Percentiles rank a stretch among this genome's conserved stretches.
Evolutionary conservation across 371 early-diverging fungal genomes (phyloP).

Genomic region (Syncephalis fuscata): DNA sequence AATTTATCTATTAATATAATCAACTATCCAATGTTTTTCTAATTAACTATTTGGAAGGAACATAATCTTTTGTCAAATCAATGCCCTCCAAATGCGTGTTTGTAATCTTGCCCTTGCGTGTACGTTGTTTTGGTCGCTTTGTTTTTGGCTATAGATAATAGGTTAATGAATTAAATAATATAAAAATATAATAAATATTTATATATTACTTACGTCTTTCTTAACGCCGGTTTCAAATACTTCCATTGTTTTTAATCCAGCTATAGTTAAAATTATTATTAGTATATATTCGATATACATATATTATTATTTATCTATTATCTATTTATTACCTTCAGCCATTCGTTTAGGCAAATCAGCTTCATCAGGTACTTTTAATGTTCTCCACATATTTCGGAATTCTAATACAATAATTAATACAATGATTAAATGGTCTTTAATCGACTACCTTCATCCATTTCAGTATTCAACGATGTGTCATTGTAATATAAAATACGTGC

Average conservation of each 20-base stretch:
- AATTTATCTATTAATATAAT: not conserved
- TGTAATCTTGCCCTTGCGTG: slow-evolving; percentile 65
- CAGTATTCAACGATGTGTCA: slow-evolving; percentile 37
- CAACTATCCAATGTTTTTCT: not conserved
- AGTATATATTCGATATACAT: too few species aligned
- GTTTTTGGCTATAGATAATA: too few species aligned
- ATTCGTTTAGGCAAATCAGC: slow-evolving; percentile 31
- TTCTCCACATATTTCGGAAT: slow-evolving; percentile 56
- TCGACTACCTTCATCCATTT: slow-evolving; percentile 35
- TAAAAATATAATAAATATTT: too few species aligned
- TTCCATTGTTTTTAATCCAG: slow-evolving; percentile 62
- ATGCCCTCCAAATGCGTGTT: slow-evolving; percentile 73
- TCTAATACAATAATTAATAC: too few species aligned
- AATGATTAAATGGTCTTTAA: too few species aligned
- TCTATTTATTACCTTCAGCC: too few species aligned
- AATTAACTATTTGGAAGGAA: slow-evolving; percentile 12
- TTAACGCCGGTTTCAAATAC: slow-evolving; percentile 28
- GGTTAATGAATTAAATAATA: too few species aligned
- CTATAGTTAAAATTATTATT: too few species aligned
- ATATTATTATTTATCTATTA: too few species aligned
- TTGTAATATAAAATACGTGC: slow-evolving; percentile 60
- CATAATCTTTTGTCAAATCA: slow-evolving; percentile 66
- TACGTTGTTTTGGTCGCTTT: slow-evolving; percentile 41
- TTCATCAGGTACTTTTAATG: slow-evolving; percentile 56
- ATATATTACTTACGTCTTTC: too few species aligned